Base-by-base conservation (phyloP, 257 asterid genomes). In the Solanum bulbocastanum region DNA sequence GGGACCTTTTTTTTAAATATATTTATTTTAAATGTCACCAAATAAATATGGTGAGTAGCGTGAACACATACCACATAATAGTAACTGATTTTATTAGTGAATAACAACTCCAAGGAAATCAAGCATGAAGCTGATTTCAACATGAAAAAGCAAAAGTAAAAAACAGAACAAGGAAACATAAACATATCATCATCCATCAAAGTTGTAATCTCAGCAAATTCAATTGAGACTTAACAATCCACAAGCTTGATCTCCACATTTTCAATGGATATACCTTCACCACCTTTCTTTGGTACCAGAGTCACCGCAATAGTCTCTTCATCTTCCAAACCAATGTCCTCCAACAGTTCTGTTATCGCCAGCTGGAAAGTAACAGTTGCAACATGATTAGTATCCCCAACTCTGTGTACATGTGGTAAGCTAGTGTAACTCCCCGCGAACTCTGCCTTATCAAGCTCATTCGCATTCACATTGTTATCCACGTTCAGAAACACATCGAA, bases 401-500 rank as follows among this genome's bases (percentile, higher is more conserved):
- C 22, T 56, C 62, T 39, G 18, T 86, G 88, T 11, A 71, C 44
- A 82, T 91, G 94, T 79, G 96, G 94, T 89, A 93, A 88, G 68
- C 88, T 93, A 8, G 96, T 90, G 49, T 89, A 93, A 0, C 94
- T 90, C 9, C 96, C 95, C 0, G 93, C 94, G 22, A 89, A 93
- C 92, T 91, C 93, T 0, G 89, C 90, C 93, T 83, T 87, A 86
- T 91, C 92, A 16, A 94, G 58, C 86, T 91, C 90, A 16, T 14
- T 5, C 1, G 91, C 87, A 2, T 65, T 71, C 52, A 86, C 49
- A 73, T 89, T 93, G 11, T 92, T 94, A 49, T 92, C 96, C 25
- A 91, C 96, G 83, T 94, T 94, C 83, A 94, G 66, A 37, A 75
- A 94, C 22, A 92, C 94, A 16, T 94, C 96, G 36, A 94, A 92